Conservation (phyloP, 495 filamentous ascomycete genomes). For the Penicilliopsis zonata region DNA sequence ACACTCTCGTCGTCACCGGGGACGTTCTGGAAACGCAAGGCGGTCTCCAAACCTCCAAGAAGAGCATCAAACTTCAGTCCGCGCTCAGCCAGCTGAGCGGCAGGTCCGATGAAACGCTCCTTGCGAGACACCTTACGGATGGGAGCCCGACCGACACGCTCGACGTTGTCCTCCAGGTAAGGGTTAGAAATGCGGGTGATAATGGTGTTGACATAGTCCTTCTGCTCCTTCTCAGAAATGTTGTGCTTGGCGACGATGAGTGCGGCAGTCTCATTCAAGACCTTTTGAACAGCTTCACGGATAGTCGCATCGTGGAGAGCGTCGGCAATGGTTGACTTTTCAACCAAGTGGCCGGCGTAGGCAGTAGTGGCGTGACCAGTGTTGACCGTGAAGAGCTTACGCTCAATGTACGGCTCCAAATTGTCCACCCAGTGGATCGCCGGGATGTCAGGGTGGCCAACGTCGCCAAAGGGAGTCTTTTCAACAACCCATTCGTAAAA, state of each 20-base stretch:
- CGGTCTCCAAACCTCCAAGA: slow-evolving; percentile 69
- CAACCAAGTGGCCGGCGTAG: slow-evolving; percentile 78
- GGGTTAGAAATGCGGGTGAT: slow-evolving; percentile 87
- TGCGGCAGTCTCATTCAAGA: slow-evolving; percentile 67
- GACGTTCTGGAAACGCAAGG: slow-evolving; percentile 86
- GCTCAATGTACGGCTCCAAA: slow-evolving; percentile 91
- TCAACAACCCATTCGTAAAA: slow-evolving; percentile 99
- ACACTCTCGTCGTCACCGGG: slow-evolving; percentile 75
- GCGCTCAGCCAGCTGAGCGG: slow-evolving; percentile 67
- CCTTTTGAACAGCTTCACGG: slow-evolving; percentile 58
- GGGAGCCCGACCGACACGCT: slow-evolving; percentile 91
- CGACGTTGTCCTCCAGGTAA: slow-evolving; percentile 83
- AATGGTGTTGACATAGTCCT: slow-evolving; percentile 85
- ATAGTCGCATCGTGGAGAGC: slow-evolving; percentile 59
- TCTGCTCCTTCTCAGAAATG: slow-evolving; percentile 65
- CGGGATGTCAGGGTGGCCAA: slow-evolving; percentile 57
- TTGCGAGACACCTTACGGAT: slow-evolving; percentile 83
- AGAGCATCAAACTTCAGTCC: slow-evolving; percentile 58
- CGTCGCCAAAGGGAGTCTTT: slow-evolving; percentile 58
- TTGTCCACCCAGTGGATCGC: slow-evolving; percentile 89
- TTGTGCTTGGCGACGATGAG: slow-evolving; percentile 81
- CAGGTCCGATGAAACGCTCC: slow-evolving; percentile 92
- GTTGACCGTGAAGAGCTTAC: slow-evolving; percentile 99
- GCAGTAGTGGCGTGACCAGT: slow-evolving; percentile 95
- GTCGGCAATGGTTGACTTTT: slow-evolving; percentile 80